Evolutionary conservation across 768 basidiomycete species (phyloP), one percentile per base, ranked within the genome.

Genomic region (Mycena olivaceomarginata): DNA sequence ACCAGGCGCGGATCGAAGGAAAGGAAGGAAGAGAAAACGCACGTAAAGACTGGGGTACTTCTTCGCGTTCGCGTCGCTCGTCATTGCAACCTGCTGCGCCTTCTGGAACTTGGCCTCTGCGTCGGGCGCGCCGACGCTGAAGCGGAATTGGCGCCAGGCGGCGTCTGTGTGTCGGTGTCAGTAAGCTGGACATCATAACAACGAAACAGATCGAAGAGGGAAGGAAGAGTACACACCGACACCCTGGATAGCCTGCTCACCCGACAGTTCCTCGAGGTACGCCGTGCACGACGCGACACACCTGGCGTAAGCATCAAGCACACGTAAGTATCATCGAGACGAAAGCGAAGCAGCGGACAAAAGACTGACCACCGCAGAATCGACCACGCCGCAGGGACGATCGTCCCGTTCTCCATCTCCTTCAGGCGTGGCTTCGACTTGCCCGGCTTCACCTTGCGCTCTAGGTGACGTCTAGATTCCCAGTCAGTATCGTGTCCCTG

Each of bases 241-340:
- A 67, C 90, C 90, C 74, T 88, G 86, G 63, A 94, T 87, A 18
- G 86, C 83, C 76, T 94, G 92, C 62, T 92, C 91, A 9, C 85
- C 85, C 5, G 88, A 87, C 53, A 94, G 90, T 74, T 93, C 92
- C 84, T 94, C 93, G 13, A 95, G 87, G 80, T 94, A 90, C 0
- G 94, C 92, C 2, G 94, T 95, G 80, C 93, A 94, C 16, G 94
- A 94, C 0, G 92, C 94, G 39, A 95, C 90, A 85, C 91, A 92
- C 31, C 31, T 31, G 31, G 31, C 31, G 31, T 31, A 31, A 31
- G 31, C 2, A 31, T 31, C 31, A 31, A 31, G 31, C 4, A 31
- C 31, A 31, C 4, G 31, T 31, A 31, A 31, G 31, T 31, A 31
- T 31, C 31, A 31, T 31, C 31, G 31, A 4, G 4, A 31, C 31